Conservation (phyloP, 768 basidiomycete genomes). For the Chiua virens region DNA sequence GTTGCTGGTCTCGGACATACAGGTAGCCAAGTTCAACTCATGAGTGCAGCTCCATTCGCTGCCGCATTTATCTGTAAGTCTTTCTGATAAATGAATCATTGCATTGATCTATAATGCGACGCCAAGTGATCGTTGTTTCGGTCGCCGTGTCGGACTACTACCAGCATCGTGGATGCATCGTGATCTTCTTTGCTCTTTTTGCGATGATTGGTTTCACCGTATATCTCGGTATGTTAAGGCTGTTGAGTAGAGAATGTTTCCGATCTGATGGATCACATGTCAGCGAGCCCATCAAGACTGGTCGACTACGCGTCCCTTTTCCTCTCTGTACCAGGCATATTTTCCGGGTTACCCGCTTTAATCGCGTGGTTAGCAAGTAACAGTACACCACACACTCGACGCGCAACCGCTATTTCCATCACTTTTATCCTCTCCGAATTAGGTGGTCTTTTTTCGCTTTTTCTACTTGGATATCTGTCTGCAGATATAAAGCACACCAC, state of each 20-base stretch:
- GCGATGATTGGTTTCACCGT: constrained; percentile 32
- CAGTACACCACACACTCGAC: constrained; percentile 51
- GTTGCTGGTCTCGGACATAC: constrained; percentile 60
- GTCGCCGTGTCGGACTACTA: constrained; percentile 55
- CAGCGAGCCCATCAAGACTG: constrained; percentile 32
- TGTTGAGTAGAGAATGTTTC: not conserved
- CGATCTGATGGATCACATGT: not conserved
- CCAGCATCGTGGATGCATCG: constrained; percentile 47
- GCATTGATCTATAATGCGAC: not conserved
- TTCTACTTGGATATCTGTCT: constrained; percentile 54
- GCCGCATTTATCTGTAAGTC: constrained; percentile 45
- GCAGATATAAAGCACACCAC: constrained; percentile 47
- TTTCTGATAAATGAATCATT: not conserved
- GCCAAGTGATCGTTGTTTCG: constrained; percentile 36
- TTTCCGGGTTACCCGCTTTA: constrained; percentile 50
- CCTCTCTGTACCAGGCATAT: constrained; percentile 52
- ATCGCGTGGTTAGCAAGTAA: constrained; percentile 65
- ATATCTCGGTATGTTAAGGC: not conserved
- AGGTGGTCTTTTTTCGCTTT: constrained; percentile 60
- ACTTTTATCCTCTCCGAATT: constrained; percentile 54
- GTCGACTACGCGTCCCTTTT: constrained; percentile 59
- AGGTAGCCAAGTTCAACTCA: constrained; percentile 53
- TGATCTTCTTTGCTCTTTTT: constrained; percentile 44
- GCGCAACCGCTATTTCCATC: constrained; percentile 59
- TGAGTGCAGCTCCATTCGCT: constrained; percentile 58